Evolutionary conservation across 208 protist genomes (phyloP).

Genomic region (Herpetomonas muscarum): DNA sequence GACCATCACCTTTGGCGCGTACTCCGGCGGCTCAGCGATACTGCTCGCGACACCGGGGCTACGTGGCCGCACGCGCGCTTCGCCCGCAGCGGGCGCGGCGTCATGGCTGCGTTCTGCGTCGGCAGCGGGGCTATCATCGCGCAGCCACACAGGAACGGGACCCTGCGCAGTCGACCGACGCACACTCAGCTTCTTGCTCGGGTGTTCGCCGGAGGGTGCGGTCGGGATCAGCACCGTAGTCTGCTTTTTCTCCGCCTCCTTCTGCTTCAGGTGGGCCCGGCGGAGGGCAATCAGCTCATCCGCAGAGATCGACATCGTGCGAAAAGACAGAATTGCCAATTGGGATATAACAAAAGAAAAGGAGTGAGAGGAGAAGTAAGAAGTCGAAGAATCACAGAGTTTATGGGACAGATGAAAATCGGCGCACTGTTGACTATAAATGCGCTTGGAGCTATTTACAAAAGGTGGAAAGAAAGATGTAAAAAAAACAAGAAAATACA

Average conservation of each 20-base stretch:
- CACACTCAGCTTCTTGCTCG: not conserved
- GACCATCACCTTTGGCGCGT: constrained; percentile 92
- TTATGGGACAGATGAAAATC: not conserved
- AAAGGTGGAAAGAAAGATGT: constrained; percentile 4
- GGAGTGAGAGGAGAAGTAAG: not conserved
- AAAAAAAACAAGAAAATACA: not conserved
- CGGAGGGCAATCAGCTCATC: constrained; percentile 83
- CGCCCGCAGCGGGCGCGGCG: not conserved
- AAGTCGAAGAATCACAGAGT: not conserved
- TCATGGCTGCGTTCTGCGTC: too few relatives aligned
- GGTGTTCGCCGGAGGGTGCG: not conserved
- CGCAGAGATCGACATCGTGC: constrained; percentile 82
- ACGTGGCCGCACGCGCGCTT: not conserved
- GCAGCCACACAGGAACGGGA: too few relatives aligned
- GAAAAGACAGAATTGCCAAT: not conserved
- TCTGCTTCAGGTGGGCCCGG: constrained; percentile 59
- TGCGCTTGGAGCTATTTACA: not conserved
- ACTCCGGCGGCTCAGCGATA: constrained; percentile 2
- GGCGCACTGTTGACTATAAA: too few relatives aligned
- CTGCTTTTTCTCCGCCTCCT: constrained; percentile 18
- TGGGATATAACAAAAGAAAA: constrained; percentile 1
- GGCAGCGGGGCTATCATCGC: too few relatives aligned
- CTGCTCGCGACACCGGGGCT: not conserved
- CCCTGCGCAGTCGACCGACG: too few relatives aligned
- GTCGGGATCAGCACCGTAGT: not conserved